Evolutionary conservation across 2,329 filamentous ascomycete species (phyloP), one percentile per base, ranked within the genome.

Genomic region (Aspergillus spinulosporus): DNA sequence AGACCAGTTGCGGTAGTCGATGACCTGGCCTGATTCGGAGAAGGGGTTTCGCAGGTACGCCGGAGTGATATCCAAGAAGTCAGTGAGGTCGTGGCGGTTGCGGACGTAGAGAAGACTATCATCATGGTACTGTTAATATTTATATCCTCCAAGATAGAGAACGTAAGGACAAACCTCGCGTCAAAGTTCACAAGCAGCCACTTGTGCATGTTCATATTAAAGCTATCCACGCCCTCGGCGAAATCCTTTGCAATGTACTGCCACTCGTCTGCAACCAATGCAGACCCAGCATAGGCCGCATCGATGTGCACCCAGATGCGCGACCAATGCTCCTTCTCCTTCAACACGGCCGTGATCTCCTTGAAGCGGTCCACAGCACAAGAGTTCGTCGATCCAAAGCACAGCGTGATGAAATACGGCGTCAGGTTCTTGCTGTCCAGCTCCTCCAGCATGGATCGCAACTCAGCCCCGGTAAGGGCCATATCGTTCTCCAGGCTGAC

Each of bases 111-210:
- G 82, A 62, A 88, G 88, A 53, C 88, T 91, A 12, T 14, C 5
- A 11, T 15, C 12, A 40, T 40, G 29, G 2, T 3, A 21, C 21
- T 14, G 11, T 44, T 21, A 44, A 21, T 44, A 28, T 28, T 21
- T 21, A 21, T 21, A 4, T 4, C 26, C 4, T 31, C 42, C 7
- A 7, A 34, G 28, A 28, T 28, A 9, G 2, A 32, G 21, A 11
- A 6, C 1, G 14, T 4, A 29, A 42, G 32, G 5, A 52, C 63
- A 31, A 67, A 78, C 76, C 75, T 78, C 3, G 84, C 84, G 68
- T 97, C 93, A 67, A 97, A 97, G 74, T 96, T 96, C 56, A 91
- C 92, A n/a, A 97, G 85, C 47, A 97, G 81, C 93, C 93, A 97
- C 78, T 97, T 97, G 81, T 97, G 92, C 84, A 96, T 89, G 79